A percentile compares a stretch with the other conserved stretches of the same genome.
These are phyloP conservation scores for Rugonectria rugulosa DNA, from an alignment of 2,329 filamentous ascomycete genomes.

Conservation along the genomic window DNA sequence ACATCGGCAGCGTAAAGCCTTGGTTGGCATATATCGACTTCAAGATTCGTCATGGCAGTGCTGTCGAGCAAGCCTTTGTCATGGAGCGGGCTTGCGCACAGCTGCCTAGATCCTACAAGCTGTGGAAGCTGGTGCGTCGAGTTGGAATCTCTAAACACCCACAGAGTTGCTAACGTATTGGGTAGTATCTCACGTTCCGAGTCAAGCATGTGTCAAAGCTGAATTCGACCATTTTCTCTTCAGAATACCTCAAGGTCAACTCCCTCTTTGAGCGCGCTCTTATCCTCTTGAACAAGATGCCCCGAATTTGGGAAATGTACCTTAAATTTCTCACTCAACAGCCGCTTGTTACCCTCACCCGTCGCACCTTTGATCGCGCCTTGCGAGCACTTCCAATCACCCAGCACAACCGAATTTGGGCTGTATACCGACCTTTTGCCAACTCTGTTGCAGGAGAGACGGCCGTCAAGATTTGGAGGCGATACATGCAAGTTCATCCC, in stretches of 20 bases:
- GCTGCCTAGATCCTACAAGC: constrained; percentile 93
- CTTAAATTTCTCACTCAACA: constrained; percentile 89
- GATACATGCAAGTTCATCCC: constrained; percentile 97
- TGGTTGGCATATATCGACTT: constrained; percentile 95
- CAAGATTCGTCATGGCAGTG: constrained; percentile 85
- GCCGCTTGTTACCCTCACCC: constrained; percentile 86
- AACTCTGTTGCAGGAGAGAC: constrained; percentile 90
- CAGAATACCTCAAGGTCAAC: constrained; percentile 93
- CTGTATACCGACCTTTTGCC: constrained; percentile 87
- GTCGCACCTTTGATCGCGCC: constrained; percentile 90
- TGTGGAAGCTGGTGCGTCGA: constrained; percentile 86
- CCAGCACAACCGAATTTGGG: constrained; percentile 96
- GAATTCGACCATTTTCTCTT: constrained; percentile 80
- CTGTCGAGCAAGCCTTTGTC: constrained; percentile 84
- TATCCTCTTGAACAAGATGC: constrained; percentile 98
- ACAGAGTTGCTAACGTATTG: background rate
- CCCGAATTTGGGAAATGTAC: constrained; percentile 97
- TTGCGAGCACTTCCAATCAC: constrained; percentile 90
- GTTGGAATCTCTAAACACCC: background rate
- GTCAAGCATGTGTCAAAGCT: constrained; percentile 81
- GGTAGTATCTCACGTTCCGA: constrained; percentile 83
- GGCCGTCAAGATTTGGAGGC: constrained; percentile 89
- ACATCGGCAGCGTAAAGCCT: constrained; percentile 85
- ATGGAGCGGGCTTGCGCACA: constrained; percentile 92
- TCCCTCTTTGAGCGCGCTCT: constrained; percentile 91